Base-by-base conservation (phyloP, 352 stramenopile species). In the Pythium rishiriense region DNA sequence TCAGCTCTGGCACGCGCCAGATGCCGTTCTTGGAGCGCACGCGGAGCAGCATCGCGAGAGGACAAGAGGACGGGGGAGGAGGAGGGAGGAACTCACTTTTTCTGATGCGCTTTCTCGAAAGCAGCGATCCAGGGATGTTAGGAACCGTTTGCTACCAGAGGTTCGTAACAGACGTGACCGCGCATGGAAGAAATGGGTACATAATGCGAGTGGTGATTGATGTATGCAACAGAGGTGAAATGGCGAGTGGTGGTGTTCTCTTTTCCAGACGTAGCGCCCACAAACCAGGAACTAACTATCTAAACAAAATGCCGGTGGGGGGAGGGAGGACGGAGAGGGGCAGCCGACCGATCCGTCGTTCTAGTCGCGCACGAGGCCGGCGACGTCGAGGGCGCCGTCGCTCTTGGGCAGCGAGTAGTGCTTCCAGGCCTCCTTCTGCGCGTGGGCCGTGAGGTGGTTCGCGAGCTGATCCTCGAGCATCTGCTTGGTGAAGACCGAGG, bases 381-480 rank as follows among this genome's bases (percentile, higher is more conserved):
- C 61, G 19, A 64, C 62, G 52, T 86, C 72, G 45, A 70, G 82
- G 62, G 81, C 74, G 35, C 9, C 48, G 41, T 26, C 19, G 48
- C 11, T 41, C 26, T 62, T 78, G 7, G 83, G 81, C 29, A 78
- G 72, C n/a, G 77, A 72, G 71, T 93, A 93, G 37, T 88, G 66
- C 79, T 93, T 91, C 96, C 96, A 99, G 56, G 83, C 79, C 58
- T 98, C 89, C 74, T 99, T 99, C 68, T 96, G 91, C 62, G 66
- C 64, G 83, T 98, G 97, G 19, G 90, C 94, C 58, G 84, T 90
- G 62, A 98, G 90, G 74, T 98, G 94, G 69, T 98, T 87, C 43
- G 97, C 76, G 31, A 99, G 81, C 50, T 97, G 94, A 67, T 97
- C 86, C 71, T 93, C 90, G 72, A 99, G 97, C 70, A 97, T 90